A percentile compares a stretch with the other conserved stretches of the same genome.
phyloP scores from a whole-genome alignment of 495 filamentous ascomycete genomes.

The Aspergillus taichungensis region DNA sequence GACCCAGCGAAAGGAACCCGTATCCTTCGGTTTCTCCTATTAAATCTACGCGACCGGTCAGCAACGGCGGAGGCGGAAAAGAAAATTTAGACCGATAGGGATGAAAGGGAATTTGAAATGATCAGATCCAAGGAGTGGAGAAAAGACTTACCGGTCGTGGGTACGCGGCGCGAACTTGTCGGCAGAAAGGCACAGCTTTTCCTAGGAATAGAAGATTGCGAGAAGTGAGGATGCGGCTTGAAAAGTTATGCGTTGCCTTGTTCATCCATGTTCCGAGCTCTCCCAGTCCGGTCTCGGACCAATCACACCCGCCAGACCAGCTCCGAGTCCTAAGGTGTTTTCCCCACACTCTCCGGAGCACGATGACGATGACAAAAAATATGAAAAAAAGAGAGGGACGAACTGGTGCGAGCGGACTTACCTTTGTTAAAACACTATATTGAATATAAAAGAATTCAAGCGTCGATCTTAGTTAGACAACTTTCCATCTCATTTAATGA shows the following conservation, averaged over 20 bases:
- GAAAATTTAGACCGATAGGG: not conserved
- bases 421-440: no score
- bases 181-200: conserved; percentile 13
- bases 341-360: conserved; percentile 9
- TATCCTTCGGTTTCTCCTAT: conserved; percentile 7
- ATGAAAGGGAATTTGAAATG: not conserved
- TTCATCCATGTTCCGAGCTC: conserved; percentile 21
- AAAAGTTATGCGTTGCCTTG: conserved; percentile 20
- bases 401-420: no score
- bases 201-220: conserved; percentile 20
- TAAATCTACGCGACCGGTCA: conserved; percentile 6
- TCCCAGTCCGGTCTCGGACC: conserved; percentile 16
- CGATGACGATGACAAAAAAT: conserved; percentile 7
- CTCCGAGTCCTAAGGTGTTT: conserved; percentile 10
- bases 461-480: no score
- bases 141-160: conserved; percentile 12
- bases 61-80: not conserved
- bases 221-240: conserved; percentile 23
- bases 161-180: conserved; percentile 12
- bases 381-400: no score
- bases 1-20: conserved; percentile 14
- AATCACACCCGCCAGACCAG: conserved; percentile 25
- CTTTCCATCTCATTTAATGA: no score
- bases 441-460: no score
- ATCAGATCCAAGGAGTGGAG: not conserved